phyloP scores from a whole-genome alignment of 2,329 filamentous ascomycete genomes.

The Diaporthe caulivora region DNA sequence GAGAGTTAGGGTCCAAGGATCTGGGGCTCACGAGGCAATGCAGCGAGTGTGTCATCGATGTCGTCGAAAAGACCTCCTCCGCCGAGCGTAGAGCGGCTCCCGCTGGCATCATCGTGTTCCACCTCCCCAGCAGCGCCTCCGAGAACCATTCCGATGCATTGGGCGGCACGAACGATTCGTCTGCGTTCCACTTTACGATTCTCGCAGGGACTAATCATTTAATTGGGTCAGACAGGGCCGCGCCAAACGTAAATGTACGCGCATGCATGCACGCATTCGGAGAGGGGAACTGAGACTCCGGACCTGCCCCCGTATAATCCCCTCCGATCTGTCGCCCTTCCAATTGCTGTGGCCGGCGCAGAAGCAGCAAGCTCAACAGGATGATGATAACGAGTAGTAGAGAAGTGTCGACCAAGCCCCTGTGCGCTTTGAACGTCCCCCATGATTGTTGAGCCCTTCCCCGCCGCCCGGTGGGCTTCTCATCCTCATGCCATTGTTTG shows the following conservation, averaged over 20 bases:
- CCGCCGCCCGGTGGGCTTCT: slow-evolving; percentile 35
- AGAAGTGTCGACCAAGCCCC: slow-evolving; percentile 49
- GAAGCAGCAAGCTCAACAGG: slow-evolving; percentile 43
- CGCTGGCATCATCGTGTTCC: slow-evolving; percentile 55
- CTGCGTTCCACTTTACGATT: slow-evolving; percentile 53
- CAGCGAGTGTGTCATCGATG: slow-evolving; percentile 56
- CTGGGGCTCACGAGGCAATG: slow-evolving; percentile 52
- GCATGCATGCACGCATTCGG: slow-evolving; percentile 18
- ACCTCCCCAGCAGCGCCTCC: slow-evolving; percentile 51
- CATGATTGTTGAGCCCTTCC: slow-evolving; percentile 36
- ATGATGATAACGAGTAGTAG: slow-evolving; percentile 49
- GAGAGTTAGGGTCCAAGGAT: not conserved
- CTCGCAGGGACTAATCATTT: slow-evolving; percentile 49
- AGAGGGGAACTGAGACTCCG: slow-evolving; percentile 47
- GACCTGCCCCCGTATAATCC: slow-evolving; percentile 52
- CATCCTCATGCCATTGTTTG: slow-evolving; percentile 45
- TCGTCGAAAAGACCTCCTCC: slow-evolving; percentile 53
- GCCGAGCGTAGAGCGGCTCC: slow-evolving; percentile 21
- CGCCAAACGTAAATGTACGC: slow-evolving; percentile 30
- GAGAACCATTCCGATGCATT: slow-evolving; percentile 54
- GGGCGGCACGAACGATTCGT: slow-evolving; percentile 54
- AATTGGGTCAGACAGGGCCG: slow-evolving; percentile 16
- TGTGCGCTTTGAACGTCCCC: slow-evolving; percentile 42
- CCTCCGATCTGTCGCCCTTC: slow-evolving; percentile 52
- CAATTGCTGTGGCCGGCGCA: slow-evolving; percentile 37